phyloP scores from a whole-genome alignment of 768 basidiomycete genomes.

The Suillus cothurnatus region DNA sequence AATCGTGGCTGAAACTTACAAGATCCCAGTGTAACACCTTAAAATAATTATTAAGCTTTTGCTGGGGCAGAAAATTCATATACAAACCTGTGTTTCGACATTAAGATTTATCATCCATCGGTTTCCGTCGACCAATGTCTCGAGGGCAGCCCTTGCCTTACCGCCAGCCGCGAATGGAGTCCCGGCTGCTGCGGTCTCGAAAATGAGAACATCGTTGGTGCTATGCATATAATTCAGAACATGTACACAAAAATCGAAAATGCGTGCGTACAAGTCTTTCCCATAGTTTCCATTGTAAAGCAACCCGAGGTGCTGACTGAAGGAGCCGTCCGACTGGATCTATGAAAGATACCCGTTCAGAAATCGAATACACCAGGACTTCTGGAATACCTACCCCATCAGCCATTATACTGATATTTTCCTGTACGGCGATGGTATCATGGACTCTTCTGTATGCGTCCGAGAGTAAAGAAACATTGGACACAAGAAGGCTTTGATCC shows the following conservation, averaged over 20 bases:
- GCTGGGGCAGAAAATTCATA: not conserved
- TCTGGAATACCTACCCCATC: constrained; percentile 55
- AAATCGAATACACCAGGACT: not conserved
- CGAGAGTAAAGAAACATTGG: constrained; percentile 46
- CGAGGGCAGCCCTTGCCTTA: constrained; percentile 49
- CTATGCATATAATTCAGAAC: constrained; percentile 31
- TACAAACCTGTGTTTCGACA: constrained; percentile 45
- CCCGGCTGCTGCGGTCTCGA: constrained; percentile 62
- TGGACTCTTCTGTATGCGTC: constrained; percentile 57
- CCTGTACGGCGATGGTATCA: constrained; percentile 50
- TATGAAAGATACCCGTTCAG: not conserved
- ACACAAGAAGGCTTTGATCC: constrained; percentile 42
- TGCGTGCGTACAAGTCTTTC: constrained; percentile 42
- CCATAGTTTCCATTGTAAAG: constrained; percentile 77
- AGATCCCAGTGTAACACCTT: constrained; percentile 68
- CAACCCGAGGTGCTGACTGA: constrained; percentile 57
- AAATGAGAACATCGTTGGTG: constrained; percentile 59
- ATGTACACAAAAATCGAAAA: not conserved
- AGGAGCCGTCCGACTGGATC: constrained; percentile 29
- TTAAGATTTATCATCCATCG: constrained; percentile 75
- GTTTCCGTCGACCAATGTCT: constrained; percentile 57
- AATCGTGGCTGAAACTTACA: constrained; percentile 40
- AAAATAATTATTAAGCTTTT: not conserved
- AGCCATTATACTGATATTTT: constrained; percentile 38
- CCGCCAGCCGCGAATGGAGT: constrained; percentile 55